phyloP scores from a whole-genome alignment of 768 basidiomycete genomes.

The Guyanaporus albipodus region DNA sequence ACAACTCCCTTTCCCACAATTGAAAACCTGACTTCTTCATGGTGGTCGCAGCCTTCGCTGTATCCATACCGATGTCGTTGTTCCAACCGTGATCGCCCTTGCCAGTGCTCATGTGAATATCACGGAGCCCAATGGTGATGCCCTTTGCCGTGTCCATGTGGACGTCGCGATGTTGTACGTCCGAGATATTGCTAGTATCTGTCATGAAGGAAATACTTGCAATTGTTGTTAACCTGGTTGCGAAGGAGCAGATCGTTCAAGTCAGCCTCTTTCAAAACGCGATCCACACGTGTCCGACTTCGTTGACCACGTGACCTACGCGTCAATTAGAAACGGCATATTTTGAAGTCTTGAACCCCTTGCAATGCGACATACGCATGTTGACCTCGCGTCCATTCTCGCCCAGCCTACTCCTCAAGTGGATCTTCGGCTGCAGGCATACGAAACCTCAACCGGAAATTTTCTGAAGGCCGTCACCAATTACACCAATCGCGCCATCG shows the following conservation, averaged over 20 bases:
- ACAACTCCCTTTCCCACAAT: conserved; percentile 81
- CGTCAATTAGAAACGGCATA: background rate
- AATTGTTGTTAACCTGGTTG: too few species aligned
- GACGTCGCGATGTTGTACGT: conserved; percentile 47
- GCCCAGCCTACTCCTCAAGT: conserved; percentile 54
- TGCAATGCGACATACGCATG: conserved; percentile 39
- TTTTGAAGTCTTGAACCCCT: background rate
- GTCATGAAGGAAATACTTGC: conserved; percentile 9
- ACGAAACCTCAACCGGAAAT: conserved; percentile 62
- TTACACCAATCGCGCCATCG: conserved; percentile 69
- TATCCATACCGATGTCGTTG: conserved; percentile 65
- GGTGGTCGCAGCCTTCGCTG: conserved; percentile 39
- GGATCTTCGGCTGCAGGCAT: conserved; percentile 57
- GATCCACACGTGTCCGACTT: conserved; percentile 6
- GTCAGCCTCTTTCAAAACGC: too few species aligned
- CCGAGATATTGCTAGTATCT: conserved; percentile 5
- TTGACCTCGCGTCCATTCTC: conserved; percentile 59
- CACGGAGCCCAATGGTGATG: conserved; percentile 41
- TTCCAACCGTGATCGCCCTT: conserved; percentile 42
- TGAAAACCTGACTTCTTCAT: conserved; percentile 51
- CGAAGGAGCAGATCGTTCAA: too few species aligned
- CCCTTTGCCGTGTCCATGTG: conserved; percentile 81
- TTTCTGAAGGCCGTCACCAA: conserved; percentile 69
- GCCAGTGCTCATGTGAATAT: conserved; percentile 64
- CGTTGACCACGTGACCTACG: conserved; percentile 23